A percentile compares a stretch with the other conserved stretches of the same genome.
Conservation (phyloP, 2,329 filamentous ascomycete species). For the Aureobasidium vineae region DNA sequence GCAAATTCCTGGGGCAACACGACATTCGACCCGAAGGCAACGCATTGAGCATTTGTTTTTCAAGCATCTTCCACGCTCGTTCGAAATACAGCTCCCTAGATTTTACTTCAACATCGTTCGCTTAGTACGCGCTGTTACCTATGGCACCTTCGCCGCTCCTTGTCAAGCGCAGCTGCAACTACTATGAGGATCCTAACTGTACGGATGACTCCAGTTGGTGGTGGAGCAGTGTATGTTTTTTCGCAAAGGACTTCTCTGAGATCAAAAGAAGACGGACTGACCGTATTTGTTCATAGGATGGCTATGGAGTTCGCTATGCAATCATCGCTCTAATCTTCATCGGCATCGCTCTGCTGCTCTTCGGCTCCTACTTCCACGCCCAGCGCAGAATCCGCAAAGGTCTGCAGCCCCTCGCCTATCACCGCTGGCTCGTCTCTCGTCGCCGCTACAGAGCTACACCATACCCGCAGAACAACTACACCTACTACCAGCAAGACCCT, state of each 20-base stretch:
- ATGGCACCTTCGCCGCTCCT: constrained; percentile 15
- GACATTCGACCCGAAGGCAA: background rate
- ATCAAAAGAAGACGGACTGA: background rate
- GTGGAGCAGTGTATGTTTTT: constrained; percentile 14
- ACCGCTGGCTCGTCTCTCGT: constrained; percentile 50
- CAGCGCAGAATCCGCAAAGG: constrained; percentile 64
- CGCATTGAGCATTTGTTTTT: background rate
- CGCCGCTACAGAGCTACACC: constrained; percentile 23
- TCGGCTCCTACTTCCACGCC: constrained; percentile 70
- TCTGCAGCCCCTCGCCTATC: constrained; percentile 64
- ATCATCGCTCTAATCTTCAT: constrained; percentile 63
- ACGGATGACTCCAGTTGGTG: background rate
- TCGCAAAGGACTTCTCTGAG: background rate
- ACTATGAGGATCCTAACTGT: background rate
- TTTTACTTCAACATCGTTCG: background rate
- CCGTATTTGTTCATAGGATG: constrained; percentile 49
- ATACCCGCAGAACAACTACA: constrained; percentile 26
- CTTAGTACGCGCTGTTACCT: background rate
- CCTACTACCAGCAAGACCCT: constrained; percentile 29
- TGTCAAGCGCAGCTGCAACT: constrained; percentile 4
- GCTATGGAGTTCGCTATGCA: constrained; percentile 67
- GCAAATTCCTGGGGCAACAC: constrained; percentile 13
- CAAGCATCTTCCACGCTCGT: background rate
- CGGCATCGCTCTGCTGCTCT: constrained; percentile 60
- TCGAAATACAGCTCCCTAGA: background rate